Evolutionary conservation across 371 early-diverging fungal genomes (phyloP).

Genomic region (Circinella umbellata): DNA sequence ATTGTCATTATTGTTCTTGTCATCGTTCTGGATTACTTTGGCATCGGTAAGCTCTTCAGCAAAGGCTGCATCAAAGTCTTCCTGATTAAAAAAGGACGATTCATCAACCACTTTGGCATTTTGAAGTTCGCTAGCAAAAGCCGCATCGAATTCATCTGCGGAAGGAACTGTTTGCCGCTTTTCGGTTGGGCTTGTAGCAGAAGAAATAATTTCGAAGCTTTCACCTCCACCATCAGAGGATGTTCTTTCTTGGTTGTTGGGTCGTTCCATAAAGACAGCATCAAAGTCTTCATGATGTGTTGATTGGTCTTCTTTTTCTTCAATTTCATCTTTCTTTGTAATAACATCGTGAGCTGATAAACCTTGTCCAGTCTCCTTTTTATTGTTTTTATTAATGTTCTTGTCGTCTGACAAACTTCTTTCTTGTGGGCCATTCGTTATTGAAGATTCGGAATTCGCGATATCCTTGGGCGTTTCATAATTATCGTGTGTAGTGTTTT

Average conservation of each 20-base stretch:
- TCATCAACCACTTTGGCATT: constrained; percentile 7
- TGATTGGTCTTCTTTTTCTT: constrained; percentile 1
- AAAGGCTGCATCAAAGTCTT: constrained; percentile 39
- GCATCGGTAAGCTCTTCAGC: constrained; percentile 43
- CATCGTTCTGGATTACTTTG: constrained; percentile 27
- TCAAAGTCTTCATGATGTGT: constrained; percentile 8
- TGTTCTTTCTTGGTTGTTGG: not conserved
- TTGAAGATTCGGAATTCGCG: not conserved
- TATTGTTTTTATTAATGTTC: not conserved
- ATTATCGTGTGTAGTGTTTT: constrained; percentile 3
- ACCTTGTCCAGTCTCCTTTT: not conserved
- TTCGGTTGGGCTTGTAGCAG: constrained; percentile 5
- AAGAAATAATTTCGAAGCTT: constrained; percentile 20
- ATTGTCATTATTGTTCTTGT: constrained; percentile 15
- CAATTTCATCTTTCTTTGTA: not conserved
- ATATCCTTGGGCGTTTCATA: not conserved
- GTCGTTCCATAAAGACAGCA: constrained; percentile 20
- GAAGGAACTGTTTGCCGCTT: not conserved
- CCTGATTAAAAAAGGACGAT: constrained; percentile 8
- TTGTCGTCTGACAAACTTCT: not conserved
- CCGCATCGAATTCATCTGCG: constrained; percentile 22
- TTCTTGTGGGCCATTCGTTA: not conserved
- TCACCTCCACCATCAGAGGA: constrained; percentile 13
- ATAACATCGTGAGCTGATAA: not conserved
- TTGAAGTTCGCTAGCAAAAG: constrained; percentile 27